Base-by-base conservation (phyloP, 108 stramenopile species). In the Cyclostephanos invisitatus region DNA sequence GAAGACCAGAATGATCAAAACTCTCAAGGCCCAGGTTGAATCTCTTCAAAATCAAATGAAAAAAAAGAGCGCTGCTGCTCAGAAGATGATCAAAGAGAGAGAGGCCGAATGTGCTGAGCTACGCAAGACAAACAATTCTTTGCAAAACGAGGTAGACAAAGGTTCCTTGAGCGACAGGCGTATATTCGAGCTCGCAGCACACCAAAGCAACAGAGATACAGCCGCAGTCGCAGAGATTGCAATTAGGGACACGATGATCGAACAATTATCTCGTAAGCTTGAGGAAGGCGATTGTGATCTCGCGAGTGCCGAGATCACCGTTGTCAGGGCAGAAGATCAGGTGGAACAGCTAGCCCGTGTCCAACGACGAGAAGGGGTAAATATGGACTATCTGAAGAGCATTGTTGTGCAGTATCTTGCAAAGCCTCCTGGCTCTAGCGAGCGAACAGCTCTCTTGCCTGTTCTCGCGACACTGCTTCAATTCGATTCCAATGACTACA, bases 321-420 rank as follows among this genome's bases (percentile, higher is more conserved):
- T 85, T 2, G 77, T 84, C n/a, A 74, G 91, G 70, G 82, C 74
- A 50, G 88, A 91, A 64, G 75, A 67, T 40, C 88, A 93, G 68
- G 85, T 92, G 7, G 90, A 92, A 65, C 89, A 91, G 46, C 74
- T 93, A 12, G 80, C 88, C 47, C 88, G 91, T 37, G 78, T 91
- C 24, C 83, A 85, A 40, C 83, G 95, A 54, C 77, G 92, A 18
- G 92, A 96, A 73, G 91, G 91, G 68, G 88, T 96, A 10, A 93
- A 96, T 62, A 73, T 96, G 80, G 95, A 96, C 64, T 96, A 96
- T 68, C 68, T 96, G 46, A 96, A 96, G 71, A 88, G 91, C 67
- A 89, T 90, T 55, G 86, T 96, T 6, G 95, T 96, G n/a, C 89
- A 96, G 70, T 96, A 87, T 66, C 75, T 96, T 11, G 88, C 89